Evolutionary conservation across 768 basidiomycete genomes (phyloP), one percentile per base, ranked within the genome.

Genomic region (Cystobasidiopsis lactophilus): DNA sequence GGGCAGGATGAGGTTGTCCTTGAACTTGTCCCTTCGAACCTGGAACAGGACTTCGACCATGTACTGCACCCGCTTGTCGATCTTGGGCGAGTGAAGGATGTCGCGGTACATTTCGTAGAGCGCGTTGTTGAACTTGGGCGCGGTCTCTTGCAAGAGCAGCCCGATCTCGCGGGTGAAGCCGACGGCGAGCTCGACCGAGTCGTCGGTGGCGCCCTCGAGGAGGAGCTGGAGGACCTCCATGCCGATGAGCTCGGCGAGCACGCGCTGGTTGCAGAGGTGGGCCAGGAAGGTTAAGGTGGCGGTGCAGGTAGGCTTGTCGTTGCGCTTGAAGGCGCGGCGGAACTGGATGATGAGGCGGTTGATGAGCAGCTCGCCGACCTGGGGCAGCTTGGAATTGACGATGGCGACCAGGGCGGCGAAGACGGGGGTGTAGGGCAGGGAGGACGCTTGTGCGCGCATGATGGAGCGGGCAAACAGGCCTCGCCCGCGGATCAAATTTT

Each of bases 31-130:
- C 71, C 93, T 95, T 60, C 93, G 74, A 7, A 93, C 85, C 68
- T 96, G 93, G 85, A 98, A 96, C 44, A 96, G 73, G 2, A 96
- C 93, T 69, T 96, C 93, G 60, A 98, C 85, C 93, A 95, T 95
- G 69, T 95, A 98, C 65, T 96, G 93, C 27, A 91, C 85, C 60
- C 93, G 78, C 60, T 96, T 88, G 62, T 84, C 88, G 66, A 98
- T 91, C 40, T 74, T 71, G 24, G 86, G 86, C 66, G 96, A 93
- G 67, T 96, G 93, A 31, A 98, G 71, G 9, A 95, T 86, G 0
- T 85, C 85, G 43, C 93, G 80, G 77, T 96, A 95, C 23, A 89
- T 82, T 66, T 96, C 93, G 64, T 79, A 96, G 33, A 93, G 80
- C 35, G 78, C 79, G n/a, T 84, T 81, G 62, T 85, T 93, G 57